Evolutionary conservation across 2,329 filamentous ascomycete genomes (phyloP), one percentile per base, ranked within the genome.

Genomic region (Fusarium tuaranense): DNA sequence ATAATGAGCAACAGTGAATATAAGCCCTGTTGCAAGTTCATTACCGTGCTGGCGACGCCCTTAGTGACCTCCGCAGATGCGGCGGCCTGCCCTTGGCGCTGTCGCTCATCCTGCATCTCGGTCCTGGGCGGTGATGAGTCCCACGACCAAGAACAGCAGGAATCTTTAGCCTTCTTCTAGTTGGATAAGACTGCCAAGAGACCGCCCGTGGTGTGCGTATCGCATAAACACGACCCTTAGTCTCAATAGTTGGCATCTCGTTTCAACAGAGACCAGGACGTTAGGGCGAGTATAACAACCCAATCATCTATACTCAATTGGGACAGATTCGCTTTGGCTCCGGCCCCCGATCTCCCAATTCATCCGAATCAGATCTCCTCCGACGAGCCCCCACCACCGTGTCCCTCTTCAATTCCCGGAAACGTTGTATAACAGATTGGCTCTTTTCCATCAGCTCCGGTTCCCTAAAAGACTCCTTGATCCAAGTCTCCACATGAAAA

Each of bases 371-470:
- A 22, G 12, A 5, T 22, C 41, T 44, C 39, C 7, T 44, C 10
- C 12, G 12, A 2, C n/a, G 41, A 44, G 12, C 12, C 4, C n/a
- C n/a, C 6, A 8, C n/a, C 10, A 22, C 7, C 0, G 7, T 0
- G 7, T 14, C 20, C 20, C 2, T 46, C 41, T 22, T 8, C 20
- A 46, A 1, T 22, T 22, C 20, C 20, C 7, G 20, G 7, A 8
- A 46, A 46, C 20, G 3, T 2, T 22, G 41, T 8, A 46, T 3
- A 46, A 46, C 20, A 22, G 12, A 5, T 46, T 22, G 12, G 12
- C n/a, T 46, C 20, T 7, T 8, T 2, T 46, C 41, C 2, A 46
- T 22, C 6, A 46, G 12, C 20, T 46, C 20, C 13, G 41, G 20
- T 3, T 22, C 20, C 12, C 6, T 1, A 14, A 46, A 46, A 5